Percentiles rank a stretch among this genome's conserved stretches.
Conservation (phyloP, 441 rosid species). For the Syzygium syzygioides region DNA sequence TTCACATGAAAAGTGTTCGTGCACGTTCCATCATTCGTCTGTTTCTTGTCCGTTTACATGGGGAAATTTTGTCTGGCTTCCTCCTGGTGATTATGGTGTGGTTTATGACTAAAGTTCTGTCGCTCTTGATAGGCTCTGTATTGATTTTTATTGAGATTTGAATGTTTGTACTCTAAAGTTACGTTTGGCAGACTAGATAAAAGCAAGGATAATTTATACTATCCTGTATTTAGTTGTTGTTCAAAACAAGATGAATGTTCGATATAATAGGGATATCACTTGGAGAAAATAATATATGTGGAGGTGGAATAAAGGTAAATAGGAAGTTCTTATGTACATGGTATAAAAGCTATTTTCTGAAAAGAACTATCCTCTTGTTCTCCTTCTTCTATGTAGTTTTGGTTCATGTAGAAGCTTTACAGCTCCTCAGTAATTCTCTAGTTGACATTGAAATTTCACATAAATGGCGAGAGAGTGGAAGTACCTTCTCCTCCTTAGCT, state of each 20-base stretch:
- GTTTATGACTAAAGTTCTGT: not conserved
- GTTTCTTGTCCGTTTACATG: not conserved
- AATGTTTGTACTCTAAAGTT: not conserved
- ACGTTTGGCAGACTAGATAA: not conserved
- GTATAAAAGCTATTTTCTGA: not conserved
- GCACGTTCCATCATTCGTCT: not conserved
- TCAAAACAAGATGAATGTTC: not conserved
- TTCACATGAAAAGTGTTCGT: not conserved
- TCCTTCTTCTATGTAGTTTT: not conserved
- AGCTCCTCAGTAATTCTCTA: not conserved
- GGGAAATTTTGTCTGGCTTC: not conserved
- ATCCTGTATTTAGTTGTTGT: not conserved
- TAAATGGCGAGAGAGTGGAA: not conserved
- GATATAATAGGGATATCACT: not conserved
- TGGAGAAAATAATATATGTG: not conserved
- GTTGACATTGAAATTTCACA: not conserved
- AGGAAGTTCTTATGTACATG: not conserved
- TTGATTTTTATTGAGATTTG: not conserved
- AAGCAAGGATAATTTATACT: not conserved
- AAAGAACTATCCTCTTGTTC: not conserved
- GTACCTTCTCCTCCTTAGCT: not conserved
- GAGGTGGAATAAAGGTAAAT: not conserved
- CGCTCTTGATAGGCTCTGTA: not conserved
- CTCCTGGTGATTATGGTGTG: not conserved
- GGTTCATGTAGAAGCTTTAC: not conserved